Base-by-base conservation (phyloP, 2,329 filamentous ascomycete species). In the Plenodomus tracheiphilus region DNA sequence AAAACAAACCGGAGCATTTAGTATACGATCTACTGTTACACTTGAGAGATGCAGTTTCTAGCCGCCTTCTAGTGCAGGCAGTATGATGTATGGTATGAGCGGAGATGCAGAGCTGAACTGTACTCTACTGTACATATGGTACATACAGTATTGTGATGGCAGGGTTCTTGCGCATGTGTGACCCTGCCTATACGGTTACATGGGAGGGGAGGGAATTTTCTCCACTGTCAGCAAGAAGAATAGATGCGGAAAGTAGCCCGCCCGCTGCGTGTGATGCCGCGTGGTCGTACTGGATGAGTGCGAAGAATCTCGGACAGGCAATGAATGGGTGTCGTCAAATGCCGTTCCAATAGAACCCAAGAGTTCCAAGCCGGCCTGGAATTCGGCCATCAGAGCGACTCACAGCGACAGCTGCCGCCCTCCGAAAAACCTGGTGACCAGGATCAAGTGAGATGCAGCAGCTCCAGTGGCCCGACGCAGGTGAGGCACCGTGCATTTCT, bases 231-330 rank as follows among this genome's bases (percentile, higher is more conserved):
- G 56, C 54, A 45, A 32, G 11, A n/a, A 16, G 36, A 37, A 54
- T 55, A 46, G 43, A 61, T 59, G 39, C 49, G 66, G 62, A 67
- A 67, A 58, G 65, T 62, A 53, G 47, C 41, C 58, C 56, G 60
- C 47, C 42, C 42, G 16, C 13, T 52, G 49, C 51, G 46, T 49
- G 46, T 53, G 42, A 53, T 55, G 51, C 48, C 51, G 39, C 51
- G 38, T 56, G 34, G 39, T 47, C 34, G 36, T 41, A 49, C 45
- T 37, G 35, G 32, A 44, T 37, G 30, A 20, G 37, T 42, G 43
- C 47, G 46, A 53, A 49, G 25, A 54, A 45, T 50, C 34, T 47
- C 49, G 47, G 51, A 44, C 40, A 41, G 39, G n/a, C 36, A 21
- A 46, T 32, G 11, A 22, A 53, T 28, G 43, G 45, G 39, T 46